Evolutionary conservation across 2,329 filamentous ascomycete species (phyloP), one percentile per base, ranked within the genome.

Genomic region (Xylariaceae sp.): DNA sequence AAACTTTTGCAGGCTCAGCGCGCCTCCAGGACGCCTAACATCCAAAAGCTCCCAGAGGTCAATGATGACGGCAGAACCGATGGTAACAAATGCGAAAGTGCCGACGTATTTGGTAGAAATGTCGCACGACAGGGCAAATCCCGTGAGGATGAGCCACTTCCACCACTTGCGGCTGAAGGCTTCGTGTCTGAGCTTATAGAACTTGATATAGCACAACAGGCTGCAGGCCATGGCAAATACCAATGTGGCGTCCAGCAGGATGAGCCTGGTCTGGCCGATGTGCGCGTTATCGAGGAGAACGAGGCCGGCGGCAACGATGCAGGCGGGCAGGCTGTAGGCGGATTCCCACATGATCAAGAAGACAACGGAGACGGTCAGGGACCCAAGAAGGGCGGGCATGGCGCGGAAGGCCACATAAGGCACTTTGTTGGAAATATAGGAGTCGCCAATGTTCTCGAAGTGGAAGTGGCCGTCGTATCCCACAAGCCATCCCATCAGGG

Each of bases 321-420:
- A 94, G 41, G 92, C 92, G 9, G 92, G 92, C 29, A 98, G 73
- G 50, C 88, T 95, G 68, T 98, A 98, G 48, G 89, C 92, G 34
- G 92, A 97, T 67, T 98, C 92, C 92, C 92, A 98, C 92, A 98
- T 98, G 65, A 95, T 98, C 61, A 94, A 69, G 65, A 94, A 98
- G 40, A 87, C 82, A 33, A 90, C 85, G n/a, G 89, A 85, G 36
- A 98, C 88, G 9, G 92, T 98, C 52, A 98, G 70, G 40, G 92
- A 84, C 50, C 92, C 92, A 53, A 97, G 79, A 34, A 92, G 78
- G 43, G 92, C 92, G 29, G 92, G 92, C 71, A 98, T 78, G 31
- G 89, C 85, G 54, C 92, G 86, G 69, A 94, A 95, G 46, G 92
- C 89, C 47, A 98, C 85, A 64, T 98, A 98, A 26, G 92, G 92